Evolutionary conservation across 495 filamentous ascomycete genomes (phyloP).

Genomic region (Mycothermus thermophilus): DNA sequence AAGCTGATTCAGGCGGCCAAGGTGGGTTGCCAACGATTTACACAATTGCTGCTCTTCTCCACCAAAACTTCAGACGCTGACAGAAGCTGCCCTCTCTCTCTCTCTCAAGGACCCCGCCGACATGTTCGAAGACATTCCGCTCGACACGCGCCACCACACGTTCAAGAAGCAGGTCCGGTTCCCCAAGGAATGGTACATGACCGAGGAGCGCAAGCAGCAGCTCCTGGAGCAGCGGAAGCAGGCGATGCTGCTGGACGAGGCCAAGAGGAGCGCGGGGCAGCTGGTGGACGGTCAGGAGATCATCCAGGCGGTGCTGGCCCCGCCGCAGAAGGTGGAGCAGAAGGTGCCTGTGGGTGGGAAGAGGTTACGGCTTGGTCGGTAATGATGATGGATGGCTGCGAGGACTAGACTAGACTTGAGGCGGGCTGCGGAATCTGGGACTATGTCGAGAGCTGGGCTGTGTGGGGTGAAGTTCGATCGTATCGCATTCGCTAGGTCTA

Average conservation of each 20-base stretch:
- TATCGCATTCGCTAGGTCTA: too few species aligned
- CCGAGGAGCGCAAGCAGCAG: conserved; percentile 47
- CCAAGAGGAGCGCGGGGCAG: conserved; percentile 29
- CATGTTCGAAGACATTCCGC: conserved; percentile 73
- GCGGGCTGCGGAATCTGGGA: too few species aligned
- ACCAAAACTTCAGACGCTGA: conserved; percentile 1
- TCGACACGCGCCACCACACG: conserved; percentile 80
- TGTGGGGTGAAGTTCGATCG: too few species aligned
- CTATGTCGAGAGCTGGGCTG: too few species aligned
- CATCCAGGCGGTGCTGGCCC: conserved; percentile 31
- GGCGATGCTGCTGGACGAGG: conserved; percentile 32
- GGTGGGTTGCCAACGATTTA: conserved; percentile 24
- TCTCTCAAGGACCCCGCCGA: conserved; percentile 48
- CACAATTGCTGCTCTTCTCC: neutral
- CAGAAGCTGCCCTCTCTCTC: too few species aligned
- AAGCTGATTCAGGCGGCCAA: conserved; percentile 62
- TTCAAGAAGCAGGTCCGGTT: conserved; percentile 56
- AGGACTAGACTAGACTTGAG: too few species aligned
- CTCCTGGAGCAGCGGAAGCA: conserved; percentile 45
- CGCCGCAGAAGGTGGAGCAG: conserved; percentile 2
- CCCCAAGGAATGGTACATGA: conserved; percentile 71
- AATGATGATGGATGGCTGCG: too few species aligned
- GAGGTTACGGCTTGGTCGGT: neutral
- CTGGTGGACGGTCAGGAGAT: conserved; percentile 42
- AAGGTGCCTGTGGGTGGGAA: conserved; percentile 1